A percentile compares a stretch with the other conserved stretches of the same genome.
phyloP scores from a whole-genome alignment of 2,329 filamentous ascomycete genomes.

The Fusarium ramigenum region DNA sequence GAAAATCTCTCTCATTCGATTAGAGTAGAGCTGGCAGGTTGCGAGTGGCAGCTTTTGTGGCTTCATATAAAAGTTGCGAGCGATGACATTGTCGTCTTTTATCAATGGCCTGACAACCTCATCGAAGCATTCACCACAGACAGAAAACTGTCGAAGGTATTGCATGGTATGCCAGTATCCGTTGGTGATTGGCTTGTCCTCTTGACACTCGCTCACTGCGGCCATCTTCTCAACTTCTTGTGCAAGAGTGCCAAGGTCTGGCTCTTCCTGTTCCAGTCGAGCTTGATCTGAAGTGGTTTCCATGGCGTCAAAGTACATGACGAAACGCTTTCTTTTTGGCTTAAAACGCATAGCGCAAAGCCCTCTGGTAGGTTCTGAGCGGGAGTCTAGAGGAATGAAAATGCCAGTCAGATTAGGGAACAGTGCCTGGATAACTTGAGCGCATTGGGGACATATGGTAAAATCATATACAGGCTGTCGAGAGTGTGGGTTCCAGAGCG shows the following conservation, averaged over 20 bases:
- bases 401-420: slow-evolving; percentile 76
- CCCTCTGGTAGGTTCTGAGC: slow-evolving; percentile 57
- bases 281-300: slow-evolving; percentile 65
- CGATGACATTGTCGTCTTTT: slow-evolving; percentile 62
- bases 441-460: slow-evolving; percentile 78
- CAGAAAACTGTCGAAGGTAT: slow-evolving; percentile 77
- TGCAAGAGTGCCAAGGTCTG: slow-evolving; percentile 70
- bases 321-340: slow-evolving; percentile 62
- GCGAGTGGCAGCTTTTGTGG: slow-evolving; percentile 64
- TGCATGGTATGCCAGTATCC: slow-evolving; percentile 82
- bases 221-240: slow-evolving; percentile 69
- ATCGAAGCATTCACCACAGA: slow-evolving; percentile 88
- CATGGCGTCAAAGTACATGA: slow-evolving; percentile 69
- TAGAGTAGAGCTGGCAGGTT: slow-evolving; percentile 82
- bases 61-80: slow-evolving; percentile 71
- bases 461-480: slow-evolving; percentile 74
- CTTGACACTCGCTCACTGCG: slow-evolving; percentile 69
- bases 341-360: slow-evolving; percentile 75
- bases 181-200: slow-evolving; percentile 69
- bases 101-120: slow-evolving; percentile 78
- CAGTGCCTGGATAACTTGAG: slow-evolving; percentile 74
- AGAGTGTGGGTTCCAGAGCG: slow-evolving; percentile 74
- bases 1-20: slow-evolving; percentile 81
- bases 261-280: slow-evolving; percentile 53
- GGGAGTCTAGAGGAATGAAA: slow-evolving; percentile 65